Base-by-base conservation (phyloP, 2,329 filamentous ascomycete genomes). In the Alternaria metachromatica region DNA sequence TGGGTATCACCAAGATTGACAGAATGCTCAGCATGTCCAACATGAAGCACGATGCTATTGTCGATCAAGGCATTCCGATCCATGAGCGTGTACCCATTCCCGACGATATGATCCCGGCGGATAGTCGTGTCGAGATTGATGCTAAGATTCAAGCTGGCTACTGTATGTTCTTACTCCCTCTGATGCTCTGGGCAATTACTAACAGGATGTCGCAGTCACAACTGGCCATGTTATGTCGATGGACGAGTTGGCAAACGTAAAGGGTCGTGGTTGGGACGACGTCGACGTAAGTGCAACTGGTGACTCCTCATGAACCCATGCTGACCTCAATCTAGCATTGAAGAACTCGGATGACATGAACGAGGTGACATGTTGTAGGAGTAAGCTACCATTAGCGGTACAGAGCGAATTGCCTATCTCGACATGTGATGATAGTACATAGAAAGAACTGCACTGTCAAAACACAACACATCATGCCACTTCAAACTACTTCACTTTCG, bases 11-110 rank as follows among this genome's bases (percentile, higher is more conserved):
- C 79, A 98, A 98, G 86, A 98, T 99, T 77, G 96, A 99, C 80
- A 88, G 94, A 64, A 99, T 98, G 96, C 84, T 97, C 73, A 97
- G 93, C 83, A 98, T 98, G 96, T 97, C 93, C 82, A 97, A 98
- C 82, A 94, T 95, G 92, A 95, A 96, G 84, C 90, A 96, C 81
- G 92, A 96, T 82, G 92, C 92, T 57, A 95, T 96, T 75, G 92
- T 96, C 57, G 87, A 89, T 62, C 92, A 94, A 83, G 92, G 92
- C 60, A 94, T 94, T 71, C 92, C 93, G 28, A 97, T 97, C 72
- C 87, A 91, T 74, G 94, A 97, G 82, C 88, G 94, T 64, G 90
- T 98, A 51, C 94, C 96, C 64, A 93, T 98, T 68, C 96, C 95
- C 5, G 93, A 97, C 69, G 92, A 96, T 30, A 89, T 96, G 87